Evolutionary conservation across 2,329 filamentous ascomycete genomes (phyloP).

Genomic region (Elsinoe ampelina): DNA sequence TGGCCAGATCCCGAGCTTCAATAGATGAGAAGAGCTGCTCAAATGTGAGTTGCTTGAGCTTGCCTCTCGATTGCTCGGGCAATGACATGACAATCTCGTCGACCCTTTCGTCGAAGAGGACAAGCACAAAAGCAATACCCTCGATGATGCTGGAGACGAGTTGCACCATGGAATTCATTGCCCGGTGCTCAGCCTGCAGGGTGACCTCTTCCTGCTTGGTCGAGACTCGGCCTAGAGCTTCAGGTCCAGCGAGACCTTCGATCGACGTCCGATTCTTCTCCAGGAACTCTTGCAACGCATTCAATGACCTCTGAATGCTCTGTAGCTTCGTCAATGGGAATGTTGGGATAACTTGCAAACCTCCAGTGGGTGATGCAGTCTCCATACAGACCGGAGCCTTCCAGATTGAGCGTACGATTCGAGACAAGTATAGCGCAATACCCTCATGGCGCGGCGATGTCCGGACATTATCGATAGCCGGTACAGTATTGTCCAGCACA

Average conservation of each 20-base stretch:
- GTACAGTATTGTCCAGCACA: slow-evolving; percentile 47
- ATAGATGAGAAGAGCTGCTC: slow-evolving; percentile 75
- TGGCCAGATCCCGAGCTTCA: slow-evolving; percentile 78
- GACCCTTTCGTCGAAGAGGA: slow-evolving; percentile 87
- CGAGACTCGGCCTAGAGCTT: slow-evolving; percentile 66
- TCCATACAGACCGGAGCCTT: slow-evolving; percentile 62
- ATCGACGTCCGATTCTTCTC: slow-evolving; percentile 83
- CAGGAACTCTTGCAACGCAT: slow-evolving; percentile 71
- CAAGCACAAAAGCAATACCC: slow-evolving; percentile 90
- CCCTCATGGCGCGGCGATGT: slow-evolving; percentile 86
- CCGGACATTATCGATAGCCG: slow-evolving; percentile 70
- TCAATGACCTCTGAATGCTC: slow-evolving; percentile 69
- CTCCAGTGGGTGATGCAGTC: slow-evolving; percentile 46
- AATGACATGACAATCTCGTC: slow-evolving; percentile 76
- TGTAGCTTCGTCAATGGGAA: slow-evolving; percentile 60
- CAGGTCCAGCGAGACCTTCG: slow-evolving; percentile 84
- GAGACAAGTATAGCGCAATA: slow-evolving; percentile 74
- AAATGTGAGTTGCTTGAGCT: slow-evolving; percentile 70
- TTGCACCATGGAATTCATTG: slow-evolving; percentile 74
- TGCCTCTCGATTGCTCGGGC: slow-evolving; percentile 58
- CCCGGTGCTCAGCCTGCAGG: slow-evolving; percentile 87
- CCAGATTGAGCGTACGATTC: slow-evolving; percentile 86
- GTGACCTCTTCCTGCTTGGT: slow-evolving; percentile 87
- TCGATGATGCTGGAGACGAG: slow-evolving; percentile 88
- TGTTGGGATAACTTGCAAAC: slow-evolving; percentile 56